phyloP scores from a whole-genome alignment of 345 rosid species.

The Kandelia obovata region DNA sequence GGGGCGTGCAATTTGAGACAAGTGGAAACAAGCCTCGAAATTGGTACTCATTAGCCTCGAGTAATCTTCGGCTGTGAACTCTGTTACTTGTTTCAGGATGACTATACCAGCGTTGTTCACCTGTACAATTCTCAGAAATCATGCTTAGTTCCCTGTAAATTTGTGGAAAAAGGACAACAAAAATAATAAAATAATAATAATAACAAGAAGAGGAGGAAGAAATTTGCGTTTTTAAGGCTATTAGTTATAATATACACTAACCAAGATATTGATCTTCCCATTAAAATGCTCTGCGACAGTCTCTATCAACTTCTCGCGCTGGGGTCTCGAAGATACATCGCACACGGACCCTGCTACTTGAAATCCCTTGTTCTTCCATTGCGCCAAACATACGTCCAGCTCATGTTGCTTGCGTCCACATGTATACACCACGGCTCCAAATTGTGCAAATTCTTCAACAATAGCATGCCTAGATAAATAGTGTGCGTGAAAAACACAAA shows the following conservation, averaged over 20 bases:
- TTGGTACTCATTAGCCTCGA: slow-evolving; percentile 41
- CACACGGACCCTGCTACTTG: slow-evolving; percentile 14
- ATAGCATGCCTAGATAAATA: no score
- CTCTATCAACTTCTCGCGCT: slow-evolving; percentile 12
- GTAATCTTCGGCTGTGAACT: slow-evolving; percentile 35
- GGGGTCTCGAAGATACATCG: slow-evolving; percentile 2
- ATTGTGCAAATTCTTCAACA: no score
- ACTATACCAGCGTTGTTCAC: slow-evolving; percentile 35
- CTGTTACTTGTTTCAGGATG: slow-evolving; percentile 1
- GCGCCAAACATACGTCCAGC: slow-evolving; percentile 2
- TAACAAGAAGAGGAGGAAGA: background rate
- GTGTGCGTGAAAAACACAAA: no score
- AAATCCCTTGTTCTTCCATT: slow-evolving; percentile 19
- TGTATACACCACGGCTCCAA: slow-evolving; percentile 14
- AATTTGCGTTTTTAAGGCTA: background rate
- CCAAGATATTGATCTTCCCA: slow-evolving; percentile 25
- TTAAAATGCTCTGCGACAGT: slow-evolving; percentile 7
- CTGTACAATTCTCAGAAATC: slow-evolving; percentile 10
- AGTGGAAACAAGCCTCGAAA: slow-evolving; percentile 51
- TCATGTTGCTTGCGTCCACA: slow-evolving; percentile 14
- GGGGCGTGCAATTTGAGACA: slow-evolving; percentile 57
- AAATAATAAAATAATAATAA: background rate
- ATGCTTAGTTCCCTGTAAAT: no score
- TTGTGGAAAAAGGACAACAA: background rate
- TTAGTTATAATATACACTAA: background rate